Base-by-base conservation (phyloP, 2,329 filamentous ascomycete species). In the Apiospora rasikravindrae region DNA sequence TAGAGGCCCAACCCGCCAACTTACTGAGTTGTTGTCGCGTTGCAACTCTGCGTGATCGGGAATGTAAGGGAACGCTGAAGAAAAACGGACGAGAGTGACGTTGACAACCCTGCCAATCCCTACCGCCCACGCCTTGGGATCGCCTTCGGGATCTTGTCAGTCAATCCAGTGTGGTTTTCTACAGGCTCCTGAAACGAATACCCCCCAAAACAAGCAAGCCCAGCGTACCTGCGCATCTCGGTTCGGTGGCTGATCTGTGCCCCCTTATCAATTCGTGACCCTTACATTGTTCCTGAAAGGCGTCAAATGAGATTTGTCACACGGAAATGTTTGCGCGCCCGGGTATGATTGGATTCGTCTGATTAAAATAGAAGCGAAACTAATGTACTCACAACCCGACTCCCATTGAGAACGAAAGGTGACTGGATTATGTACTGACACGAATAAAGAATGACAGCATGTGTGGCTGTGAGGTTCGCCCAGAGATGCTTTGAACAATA, bases 61-160 rank as follows among this genome's bases (percentile, higher is more conserved):
- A 40, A 64, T 64, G 57, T 37, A 40, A 64, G 57, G 57, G 57
- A 24, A 40, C 33, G 57, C 57, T 40, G 57, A 40, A 64, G 57
- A 64, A 40, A 64, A 64, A 40, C 57, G 33, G 57, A 40, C 57
- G 57, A 64, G 57, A 64, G 57, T 64, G 57, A 64, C 57, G 57
- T 64, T 64, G 29, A 64, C 29, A 40, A 40, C 10, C 10, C 29
- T 64, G 8, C 7, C 33, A n/a, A 64, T 64, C 29, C 57, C 57
- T 64, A 40, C 57, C 57, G 40, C 33, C 57, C 57, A 64, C 57
- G 57, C 57, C 57, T 40, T 64, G 4, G 16, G 29, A 64, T 64
- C 33, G 33, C 22, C 57, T 64, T 64, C 57, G 57, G 57, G 57
- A 64, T 64, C 57, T 64, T 33, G 33, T 40, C 57, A 64, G 33